phyloP scores from a whole-genome alignment of 2,329 filamentous ascomycete genomes.

The Fusarium newnesense region DNA sequence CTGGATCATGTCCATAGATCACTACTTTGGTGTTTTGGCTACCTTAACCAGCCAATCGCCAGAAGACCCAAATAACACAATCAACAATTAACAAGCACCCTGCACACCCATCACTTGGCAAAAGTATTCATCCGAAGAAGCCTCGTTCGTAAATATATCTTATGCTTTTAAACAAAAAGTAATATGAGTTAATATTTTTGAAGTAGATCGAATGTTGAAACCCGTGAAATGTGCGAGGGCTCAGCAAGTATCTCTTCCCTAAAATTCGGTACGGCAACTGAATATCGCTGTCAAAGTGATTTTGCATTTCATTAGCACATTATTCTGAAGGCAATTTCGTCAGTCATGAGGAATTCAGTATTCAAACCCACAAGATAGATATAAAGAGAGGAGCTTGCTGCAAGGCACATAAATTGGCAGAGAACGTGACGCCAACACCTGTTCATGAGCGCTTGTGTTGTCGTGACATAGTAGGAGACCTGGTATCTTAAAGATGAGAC shows the following conservation, averaged over 20 bases:
- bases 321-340: slow-evolving; percentile 11
- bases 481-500: slow-evolving; percentile 39
- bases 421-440: slow-evolving; percentile 15
- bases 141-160: not conserved
- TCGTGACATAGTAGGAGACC: slow-evolving; percentile 27
- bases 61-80: not conserved
- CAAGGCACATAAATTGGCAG: slow-evolving; percentile 23
- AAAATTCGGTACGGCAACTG: not conserved
- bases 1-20: not conserved
- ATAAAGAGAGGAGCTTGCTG: slow-evolving; percentile 18
- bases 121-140: not conserved
- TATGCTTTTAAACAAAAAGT: not conserved
- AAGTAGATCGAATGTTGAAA: slow-evolving; percentile 2
- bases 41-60: not conserved
- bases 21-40: not conserved
- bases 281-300: not conserved
- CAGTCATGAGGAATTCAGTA: slow-evolving; percentile 30
- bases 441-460: slow-evolving; percentile 28
- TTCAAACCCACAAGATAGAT: slow-evolving; percentile 31
- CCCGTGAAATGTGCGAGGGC: slow-evolving; percentile 7
- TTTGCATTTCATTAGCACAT: slow-evolving; percentile 16
- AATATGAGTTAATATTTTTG: not conserved
- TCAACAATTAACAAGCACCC: not conserved
- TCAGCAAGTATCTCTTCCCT: slow-evolving; percentile 16
- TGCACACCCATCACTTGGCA: not conserved